Base-by-base conservation (phyloP, 148 eudicot species). In the Bassia scoparia region DNA sequence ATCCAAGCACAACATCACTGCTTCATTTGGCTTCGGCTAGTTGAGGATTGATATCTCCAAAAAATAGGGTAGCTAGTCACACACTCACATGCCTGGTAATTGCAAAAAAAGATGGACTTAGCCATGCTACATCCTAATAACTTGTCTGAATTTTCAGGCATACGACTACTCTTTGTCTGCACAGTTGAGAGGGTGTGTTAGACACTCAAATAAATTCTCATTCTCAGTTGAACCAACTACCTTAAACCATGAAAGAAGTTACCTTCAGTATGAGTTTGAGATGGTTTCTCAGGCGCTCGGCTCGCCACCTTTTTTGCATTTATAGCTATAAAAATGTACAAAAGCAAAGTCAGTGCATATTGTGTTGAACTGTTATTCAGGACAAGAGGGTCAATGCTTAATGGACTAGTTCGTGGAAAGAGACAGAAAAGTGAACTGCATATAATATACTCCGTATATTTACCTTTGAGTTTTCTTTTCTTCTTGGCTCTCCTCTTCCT, bases 381-480 rank as follows among this genome's bases (percentile, higher is more conserved):
- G 53, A 27, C 53, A 35, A 24, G 46, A 48, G 9, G 12, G 41
- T 49, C 70, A 62, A 33, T 1, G 61, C n/a, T n/a, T n/a, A n/a
- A n/a, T n/a, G n/a, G n/a, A n/a, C n/a, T 21, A 55, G 50, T 52
- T 49, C 61, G 17, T 41, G 16, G 41, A 30, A 30, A 23, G 7
- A 35, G 23, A 10, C 23, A 17, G 17, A 17, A 67, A 67, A 41
- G 23, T 41, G 16, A 16, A 63, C 1, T 0, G n/a, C 16, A 56
- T 37, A 41, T 20, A 20, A 37, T 37, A 49, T 61, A 31, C 2
- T 14, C 20, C 26, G 55, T 20, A 41, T 41, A 41, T 26, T 30
- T 76, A 88, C 99, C 97, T 89, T 95, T 91, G 76, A 79, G 86
- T 76, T 87, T 89, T 75, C 99, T 84, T 75, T 95, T 95, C 84